phyloP scores from a whole-genome alignment of 2,329 filamentous ascomycete species.

The Sphaerulina populicola region DNA sequence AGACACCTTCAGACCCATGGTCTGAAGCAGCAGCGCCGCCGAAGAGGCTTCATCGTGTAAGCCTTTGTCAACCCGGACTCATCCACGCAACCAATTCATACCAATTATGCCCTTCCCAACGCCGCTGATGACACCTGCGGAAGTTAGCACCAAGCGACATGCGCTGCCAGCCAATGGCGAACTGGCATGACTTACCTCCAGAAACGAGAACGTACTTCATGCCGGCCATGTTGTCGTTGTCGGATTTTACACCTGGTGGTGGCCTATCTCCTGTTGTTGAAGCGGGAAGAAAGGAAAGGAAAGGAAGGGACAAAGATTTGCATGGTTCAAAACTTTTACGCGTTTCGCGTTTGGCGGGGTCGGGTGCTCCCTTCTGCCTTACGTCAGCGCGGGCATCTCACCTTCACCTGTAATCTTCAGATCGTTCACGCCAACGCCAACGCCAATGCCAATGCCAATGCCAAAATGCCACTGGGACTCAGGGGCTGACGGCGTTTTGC shows the following conservation, averaged over 20 bases:
- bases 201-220: conserved; percentile 80
- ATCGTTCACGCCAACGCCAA: no score
- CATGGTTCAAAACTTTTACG: neutral
- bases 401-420: no score
- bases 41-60: conserved; percentile 48
- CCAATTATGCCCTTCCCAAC: conserved; percentile 61
- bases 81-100: conserved; percentile 31
- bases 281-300: conserved; percentile 36
- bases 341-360: no score
- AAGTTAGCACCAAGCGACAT: neutral
- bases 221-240: conserved; percentile 20
- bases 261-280: conserved; percentile 35
- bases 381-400: no score
- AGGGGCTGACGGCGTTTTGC: no score
- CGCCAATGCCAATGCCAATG: no score
- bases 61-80: neutral
- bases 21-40: conserved; percentile 69
- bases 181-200: conserved; percentile 50
- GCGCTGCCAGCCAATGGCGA: neutral
- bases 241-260: conserved; percentile 29
- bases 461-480: no score
- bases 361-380: no score
- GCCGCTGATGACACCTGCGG: conserved; percentile 48
- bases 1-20: conserved; percentile 64
- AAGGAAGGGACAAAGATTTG: conserved; percentile 1